phyloP scores from a whole-genome alignment of 768 basidiomycete genomes.

The Amanita subjunquillea region DNA sequence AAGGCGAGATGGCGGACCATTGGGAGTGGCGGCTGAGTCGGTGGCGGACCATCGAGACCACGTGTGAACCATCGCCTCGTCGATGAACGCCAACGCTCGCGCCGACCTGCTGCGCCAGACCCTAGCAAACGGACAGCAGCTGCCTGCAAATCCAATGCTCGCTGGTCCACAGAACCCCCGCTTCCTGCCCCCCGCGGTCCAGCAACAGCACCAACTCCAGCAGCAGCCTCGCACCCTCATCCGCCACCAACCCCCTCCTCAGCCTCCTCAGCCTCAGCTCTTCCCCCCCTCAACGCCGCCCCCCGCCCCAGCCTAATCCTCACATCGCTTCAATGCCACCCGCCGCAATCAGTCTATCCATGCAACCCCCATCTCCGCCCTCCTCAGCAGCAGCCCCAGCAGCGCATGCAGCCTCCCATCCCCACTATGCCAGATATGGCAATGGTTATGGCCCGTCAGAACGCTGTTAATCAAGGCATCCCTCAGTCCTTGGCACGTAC shows the following conservation, averaged over 20 bases:
- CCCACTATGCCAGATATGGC: constrained; percentile 30
- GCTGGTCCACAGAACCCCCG: neutral
- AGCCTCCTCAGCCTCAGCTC: constrained; percentile 24
- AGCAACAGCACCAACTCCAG: constrained; percentile 8
- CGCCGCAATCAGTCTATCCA: constrained; percentile 27
- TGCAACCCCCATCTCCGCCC: constrained; percentile 27
- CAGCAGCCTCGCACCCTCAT: constrained; percentile 24
- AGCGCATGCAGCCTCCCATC: constrained; percentile 22
- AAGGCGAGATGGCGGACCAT: constrained; percentile 91
- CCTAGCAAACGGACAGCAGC: constrained; percentile 20
- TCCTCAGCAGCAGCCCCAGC: constrained; percentile 22
- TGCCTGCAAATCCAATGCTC: constrained; percentile 2
- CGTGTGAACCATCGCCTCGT: no score
- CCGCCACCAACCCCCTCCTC: constrained; percentile 21
- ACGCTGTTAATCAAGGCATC: constrained; percentile 23
- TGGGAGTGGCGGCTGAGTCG: constrained; percentile 8
- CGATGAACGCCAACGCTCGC: constrained; percentile 40
- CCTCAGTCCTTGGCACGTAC: constrained; percentile 33
- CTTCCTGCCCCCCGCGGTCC: constrained; percentile 17
- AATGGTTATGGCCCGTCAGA: constrained; percentile 28
- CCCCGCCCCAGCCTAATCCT: constrained; percentile 44
- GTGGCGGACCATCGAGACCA: constrained; percentile 60
- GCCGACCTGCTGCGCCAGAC: constrained; percentile 39
- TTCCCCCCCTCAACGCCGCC: constrained; percentile 41
- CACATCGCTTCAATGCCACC: constrained; percentile 24